Conservation (phyloP, 768 basidiomycete genomes). For the Suillus variegatus region DNA sequence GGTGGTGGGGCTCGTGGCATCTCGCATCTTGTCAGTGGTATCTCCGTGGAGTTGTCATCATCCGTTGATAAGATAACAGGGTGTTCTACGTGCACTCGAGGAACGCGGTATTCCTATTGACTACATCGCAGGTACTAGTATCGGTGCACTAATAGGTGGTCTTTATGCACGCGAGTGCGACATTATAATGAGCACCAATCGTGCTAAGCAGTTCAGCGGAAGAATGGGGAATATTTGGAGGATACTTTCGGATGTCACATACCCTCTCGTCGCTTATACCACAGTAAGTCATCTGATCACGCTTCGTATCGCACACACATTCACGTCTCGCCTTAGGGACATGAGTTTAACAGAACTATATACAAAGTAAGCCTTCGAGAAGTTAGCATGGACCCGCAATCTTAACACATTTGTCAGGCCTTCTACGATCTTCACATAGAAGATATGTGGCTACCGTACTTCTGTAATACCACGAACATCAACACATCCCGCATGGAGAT, state of each 20-base stretch:
- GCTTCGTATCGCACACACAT: constrained; percentile 5
- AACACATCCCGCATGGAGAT: constrained; percentile 96
- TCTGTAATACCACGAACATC: constrained; percentile 98
- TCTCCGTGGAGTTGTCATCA: constrained; percentile 9
- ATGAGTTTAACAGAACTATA: constrained; percentile 92
- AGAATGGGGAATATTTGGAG: constrained; percentile 96
- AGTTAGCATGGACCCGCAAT: constrained; percentile 9
- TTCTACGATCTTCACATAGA: constrained; percentile 95
- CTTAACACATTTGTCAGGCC: constrained; percentile 44
- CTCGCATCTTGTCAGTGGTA: constrained; percentile 59
- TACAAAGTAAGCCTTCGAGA: constrained; percentile 64
- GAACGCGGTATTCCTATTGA: constrained; percentile 94
- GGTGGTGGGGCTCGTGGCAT: constrained; percentile 97
- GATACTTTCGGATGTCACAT: constrained; percentile 88
- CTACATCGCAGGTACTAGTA: constrained; percentile 91
- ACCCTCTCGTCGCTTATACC: constrained; percentile 75
- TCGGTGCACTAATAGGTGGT: constrained; percentile 91
- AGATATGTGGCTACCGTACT: constrained; percentile 99
- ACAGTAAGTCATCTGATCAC: constrained; percentile 45
- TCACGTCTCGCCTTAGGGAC: constrained; percentile 56
- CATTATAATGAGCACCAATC: constrained; percentile 78
- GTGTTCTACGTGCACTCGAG: constrained; percentile 89
- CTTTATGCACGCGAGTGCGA: constrained; percentile 95
- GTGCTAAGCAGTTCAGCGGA: constrained; percentile 89
- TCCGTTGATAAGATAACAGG: constrained; percentile 46